phyloP scores from a whole-genome alignment of 116 monocot genomes.

The Dioscorea cayenensis region DNA sequence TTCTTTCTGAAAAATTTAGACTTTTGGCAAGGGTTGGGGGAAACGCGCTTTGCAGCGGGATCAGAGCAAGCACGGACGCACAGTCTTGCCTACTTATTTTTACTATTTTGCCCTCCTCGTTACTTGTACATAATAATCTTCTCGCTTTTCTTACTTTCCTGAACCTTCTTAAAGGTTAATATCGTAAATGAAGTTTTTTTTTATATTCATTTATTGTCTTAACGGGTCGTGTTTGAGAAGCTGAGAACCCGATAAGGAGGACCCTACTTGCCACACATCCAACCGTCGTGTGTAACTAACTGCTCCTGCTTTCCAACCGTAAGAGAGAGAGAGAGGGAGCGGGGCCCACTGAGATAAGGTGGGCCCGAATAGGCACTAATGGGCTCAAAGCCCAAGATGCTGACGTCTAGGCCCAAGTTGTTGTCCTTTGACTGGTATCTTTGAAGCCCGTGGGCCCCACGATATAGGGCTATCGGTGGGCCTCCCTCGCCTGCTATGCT shows the following conservation, averaged over 20 bases:
- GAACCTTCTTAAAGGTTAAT: background rate
- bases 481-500: background rate
- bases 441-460: background rate
- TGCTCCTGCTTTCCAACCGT: background rate
- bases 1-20: too few species aligned
- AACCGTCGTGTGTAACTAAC: too few species aligned
- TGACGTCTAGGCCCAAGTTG: background rate
- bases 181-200: background rate
- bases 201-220: background rate
- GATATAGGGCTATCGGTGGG: constrained; percentile 1
- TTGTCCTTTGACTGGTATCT: constrained; percentile 1
- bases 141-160: background rate
- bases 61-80: background rate
- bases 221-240: background rate
- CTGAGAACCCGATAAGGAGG: background rate
- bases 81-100: background rate
- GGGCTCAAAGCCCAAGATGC: background rate
- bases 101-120: background rate
- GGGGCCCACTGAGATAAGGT: background rate
- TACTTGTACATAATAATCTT: background rate
- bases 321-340: background rate
- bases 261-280: too few species aligned
- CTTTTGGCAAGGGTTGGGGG: too few species aligned
- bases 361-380: background rate
- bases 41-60: too few species aligned